Percentiles rank a stretch among this genome's conserved stretches.
Evolutionary conservation across 108 stramenopile species (phyloP).

Genomic region (Epipyxis sp.): DNA sequence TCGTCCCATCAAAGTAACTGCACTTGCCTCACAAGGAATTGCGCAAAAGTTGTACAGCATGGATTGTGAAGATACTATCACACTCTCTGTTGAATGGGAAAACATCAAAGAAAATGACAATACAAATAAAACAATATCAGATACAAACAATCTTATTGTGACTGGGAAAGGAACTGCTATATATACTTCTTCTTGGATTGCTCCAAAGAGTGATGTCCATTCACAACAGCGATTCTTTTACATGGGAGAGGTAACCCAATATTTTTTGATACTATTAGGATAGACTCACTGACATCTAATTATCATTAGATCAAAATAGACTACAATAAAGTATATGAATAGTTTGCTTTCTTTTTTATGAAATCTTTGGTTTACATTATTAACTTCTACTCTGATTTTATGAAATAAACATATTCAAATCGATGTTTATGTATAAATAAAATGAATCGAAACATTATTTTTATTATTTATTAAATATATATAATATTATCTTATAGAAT

Average conservation of each 20-base stretch:
- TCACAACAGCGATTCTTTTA: conserved; percentile 99
- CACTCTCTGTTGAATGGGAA: conserved; percentile 93
- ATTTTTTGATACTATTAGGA: not conserved
- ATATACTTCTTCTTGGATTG: conserved; percentile 95
- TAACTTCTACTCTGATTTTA: too few species aligned
- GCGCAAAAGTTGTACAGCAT: conserved; percentile 67
- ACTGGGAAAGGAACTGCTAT: conserved; percentile 88
- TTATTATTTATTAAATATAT: not conserved
- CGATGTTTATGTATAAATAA: too few species aligned
- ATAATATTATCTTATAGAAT: conserved; percentile 34
- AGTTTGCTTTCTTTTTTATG: too few species aligned
- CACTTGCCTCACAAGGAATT: conserved; percentile 84
- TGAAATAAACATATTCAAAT: too few species aligned
- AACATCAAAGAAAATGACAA: conserved; percentile 54
- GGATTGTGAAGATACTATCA: conserved; percentile 95
- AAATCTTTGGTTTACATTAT: too few species aligned
- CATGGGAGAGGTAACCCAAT: conserved; percentile 67
- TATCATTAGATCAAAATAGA: too few species aligned
- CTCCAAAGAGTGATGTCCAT: conserved; percentile 94
- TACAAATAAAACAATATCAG: too few species aligned
- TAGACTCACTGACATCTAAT: too few species aligned
- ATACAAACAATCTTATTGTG: too few species aligned
- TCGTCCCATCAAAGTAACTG: conserved; percentile 85
- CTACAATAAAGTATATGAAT: too few species aligned
- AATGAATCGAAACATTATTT: not conserved